These are phyloP conservation scores for Zasmidium cellare DNA, from an alignment of 2,329 filamentous ascomycete species.

Conservation along the genomic window DNA sequence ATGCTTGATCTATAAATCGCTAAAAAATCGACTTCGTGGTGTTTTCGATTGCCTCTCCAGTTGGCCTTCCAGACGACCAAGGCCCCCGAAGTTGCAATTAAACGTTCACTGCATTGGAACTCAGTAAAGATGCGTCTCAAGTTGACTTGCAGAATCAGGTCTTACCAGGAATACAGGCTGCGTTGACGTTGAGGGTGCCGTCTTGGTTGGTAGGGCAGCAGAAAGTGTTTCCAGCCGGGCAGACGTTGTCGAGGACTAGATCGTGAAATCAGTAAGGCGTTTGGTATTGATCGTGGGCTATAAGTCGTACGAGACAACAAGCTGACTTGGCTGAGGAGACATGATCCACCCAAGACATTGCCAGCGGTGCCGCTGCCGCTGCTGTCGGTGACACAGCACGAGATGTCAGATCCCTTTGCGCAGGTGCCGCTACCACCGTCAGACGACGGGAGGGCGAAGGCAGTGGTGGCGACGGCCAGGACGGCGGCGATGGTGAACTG, in stretches of 20 bases:
- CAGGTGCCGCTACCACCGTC: background rate
- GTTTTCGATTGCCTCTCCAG: too few species aligned
- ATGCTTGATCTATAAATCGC: too few species aligned
- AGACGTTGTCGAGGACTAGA: constrained; percentile 5
- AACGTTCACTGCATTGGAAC: background rate
- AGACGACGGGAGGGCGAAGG: background rate
- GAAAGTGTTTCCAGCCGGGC: constrained; percentile 16
- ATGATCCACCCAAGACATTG: constrained; percentile 16
- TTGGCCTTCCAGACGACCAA: too few species aligned
- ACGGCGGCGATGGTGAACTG: constrained; percentile 20
- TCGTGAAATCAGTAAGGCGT: background rate
- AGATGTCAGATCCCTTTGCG: constrained; percentile 5
- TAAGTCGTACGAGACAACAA: constrained; percentile 2
- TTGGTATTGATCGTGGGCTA: too few species aligned
- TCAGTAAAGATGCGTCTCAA: background rate
- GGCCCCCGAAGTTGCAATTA: too few species aligned
- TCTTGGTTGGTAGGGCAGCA: constrained; percentile 20
- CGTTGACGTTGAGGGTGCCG: constrained; percentile 9
- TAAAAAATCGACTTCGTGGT: too few species aligned
- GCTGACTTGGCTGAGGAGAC: constrained; percentile 8
- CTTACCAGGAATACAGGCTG: background rate
- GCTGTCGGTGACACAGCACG: constrained; percentile 17
- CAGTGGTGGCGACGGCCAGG: constrained; percentile 14
- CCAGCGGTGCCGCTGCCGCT: background rate
- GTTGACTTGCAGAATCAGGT: background rate